A percentile compares a stretch with the other conserved stretches of the same genome.
phyloP scores from a whole-genome alignment of 108 stramenopile species.

The Thalassiosira profunda region DNA sequence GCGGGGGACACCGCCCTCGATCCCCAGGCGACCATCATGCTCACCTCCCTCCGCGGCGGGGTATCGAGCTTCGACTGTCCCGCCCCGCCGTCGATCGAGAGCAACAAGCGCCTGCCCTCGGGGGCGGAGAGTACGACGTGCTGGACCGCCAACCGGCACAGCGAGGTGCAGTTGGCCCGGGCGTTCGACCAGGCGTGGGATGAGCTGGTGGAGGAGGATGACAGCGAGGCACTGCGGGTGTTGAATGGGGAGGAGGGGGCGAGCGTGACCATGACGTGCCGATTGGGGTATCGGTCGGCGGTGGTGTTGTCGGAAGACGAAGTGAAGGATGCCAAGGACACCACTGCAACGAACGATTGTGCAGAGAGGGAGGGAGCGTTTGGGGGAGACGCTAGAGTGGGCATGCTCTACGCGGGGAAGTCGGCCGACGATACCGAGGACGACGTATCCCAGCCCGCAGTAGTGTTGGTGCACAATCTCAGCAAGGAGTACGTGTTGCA shows the following conservation, averaged over 20 bases:
- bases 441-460: slow-evolving; percentile 6
- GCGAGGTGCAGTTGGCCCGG: slow-evolving; percentile 3
- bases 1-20: slow-evolving; percentile 6
- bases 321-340: not conserved
- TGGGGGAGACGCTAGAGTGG: slow-evolving; percentile 32
- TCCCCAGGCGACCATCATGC: slow-evolving; percentile 21
- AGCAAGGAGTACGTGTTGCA: slow-evolving; percentile 53
- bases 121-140: not conserved
- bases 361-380: slow-evolving; percentile 31
- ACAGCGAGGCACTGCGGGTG: not conserved
- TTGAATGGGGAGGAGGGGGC: not conserved
- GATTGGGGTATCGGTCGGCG: slow-evolving; percentile 68
- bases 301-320: slow-evolving; percentile 1
- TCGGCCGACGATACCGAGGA: not conserved
- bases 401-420: slow-evolving; percentile 19
- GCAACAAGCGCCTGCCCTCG: not conserved
- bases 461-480: slow-evolving; percentile 56
- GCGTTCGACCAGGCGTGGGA: slow-evolving; percentile 22
- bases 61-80: slow-evolving; percentile 33
- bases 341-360: slow-evolving; percentile 5
- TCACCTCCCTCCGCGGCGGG: slow-evolving; percentile 21
- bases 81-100: slow-evolving; percentile 17
- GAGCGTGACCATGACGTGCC: slow-evolving; percentile 37
- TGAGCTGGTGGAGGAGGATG: slow-evolving; percentile 11
- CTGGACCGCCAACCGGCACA: slow-evolving; percentile 31